A percentile compares a stretch with the other conserved stretches of the same genome.
Conservation (phyloP, 768 basidiomycete species). For the Megacollybia marginata region DNA sequence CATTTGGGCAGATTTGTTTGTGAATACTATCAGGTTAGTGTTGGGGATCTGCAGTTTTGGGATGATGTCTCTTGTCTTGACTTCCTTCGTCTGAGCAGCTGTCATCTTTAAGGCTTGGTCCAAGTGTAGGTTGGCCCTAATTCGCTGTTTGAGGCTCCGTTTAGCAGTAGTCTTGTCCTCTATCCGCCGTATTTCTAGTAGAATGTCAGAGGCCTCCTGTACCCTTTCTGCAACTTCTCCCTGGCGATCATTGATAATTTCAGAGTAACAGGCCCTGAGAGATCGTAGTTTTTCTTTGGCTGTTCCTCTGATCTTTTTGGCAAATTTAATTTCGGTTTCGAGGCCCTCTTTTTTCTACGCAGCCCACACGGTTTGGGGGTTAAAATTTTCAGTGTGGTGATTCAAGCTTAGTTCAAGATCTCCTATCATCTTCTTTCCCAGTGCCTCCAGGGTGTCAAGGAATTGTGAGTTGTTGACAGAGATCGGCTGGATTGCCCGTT, state of each 20-base stretch:
- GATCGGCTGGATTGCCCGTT: background rate
- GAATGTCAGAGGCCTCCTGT: background rate
- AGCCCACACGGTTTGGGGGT: background rate
- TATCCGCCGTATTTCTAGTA: background rate
- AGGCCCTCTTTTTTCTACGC: background rate
- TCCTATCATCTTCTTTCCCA: background rate
- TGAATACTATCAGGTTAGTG: background rate
- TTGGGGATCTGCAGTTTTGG: conserved; percentile 5
- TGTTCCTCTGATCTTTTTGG: background rate
- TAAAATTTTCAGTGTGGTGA: background rate
- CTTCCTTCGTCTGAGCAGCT: background rate
- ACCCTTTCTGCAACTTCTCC: background rate
- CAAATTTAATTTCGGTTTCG: background rate
- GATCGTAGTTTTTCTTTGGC: background rate
- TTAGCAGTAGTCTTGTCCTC: background rate
- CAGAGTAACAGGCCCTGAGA: background rate
- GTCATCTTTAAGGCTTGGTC: background rate
- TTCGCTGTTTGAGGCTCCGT: background rate
- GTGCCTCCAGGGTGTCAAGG: background rate
- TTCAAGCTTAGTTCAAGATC: background rate
- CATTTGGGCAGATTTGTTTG: background rate
- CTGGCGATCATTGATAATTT: background rate
- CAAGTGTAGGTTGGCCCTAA: background rate
- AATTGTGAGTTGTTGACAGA: conserved; percentile 1
- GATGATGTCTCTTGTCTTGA: background rate